These are phyloP conservation scores for Rauvolfia tetraphylla DNA, from an alignment of 257 asterid genomes.

Conservation along the genomic window DNA sequence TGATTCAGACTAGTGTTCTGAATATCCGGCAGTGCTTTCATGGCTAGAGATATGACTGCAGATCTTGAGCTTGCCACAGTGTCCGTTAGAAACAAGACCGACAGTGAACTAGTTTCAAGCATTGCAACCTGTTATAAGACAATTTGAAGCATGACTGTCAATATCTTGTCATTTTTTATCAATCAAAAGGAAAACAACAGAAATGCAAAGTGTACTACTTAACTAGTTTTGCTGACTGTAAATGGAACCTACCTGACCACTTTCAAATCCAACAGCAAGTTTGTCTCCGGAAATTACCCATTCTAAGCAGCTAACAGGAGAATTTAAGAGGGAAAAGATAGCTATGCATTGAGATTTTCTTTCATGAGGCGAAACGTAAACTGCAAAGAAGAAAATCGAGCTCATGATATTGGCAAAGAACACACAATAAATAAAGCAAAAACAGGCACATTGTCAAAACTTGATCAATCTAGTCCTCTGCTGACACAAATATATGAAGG, in stretches of 20 bases:
- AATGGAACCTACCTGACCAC: slow-evolving; percentile 61
- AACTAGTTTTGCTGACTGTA: not conserved
- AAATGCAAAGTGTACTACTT: not conserved
- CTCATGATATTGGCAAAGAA: slow-evolving; percentile 28
- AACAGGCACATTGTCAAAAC: not conserved
- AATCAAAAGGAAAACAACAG: not conserved
- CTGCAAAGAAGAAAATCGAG: slow-evolving; percentile 45
- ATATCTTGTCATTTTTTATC: not conserved
- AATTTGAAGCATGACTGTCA: slow-evolving; percentile 22
- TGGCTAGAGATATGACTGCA: slow-evolving; percentile 52
- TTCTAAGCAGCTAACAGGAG: slow-evolving; percentile 66
- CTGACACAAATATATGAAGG: not conserved
- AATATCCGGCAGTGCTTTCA: slow-evolving; percentile 35
- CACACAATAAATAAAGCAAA: not conserved
- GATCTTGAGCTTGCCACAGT: slow-evolving; percentile 47
- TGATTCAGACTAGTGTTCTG: slow-evolving; percentile 30
- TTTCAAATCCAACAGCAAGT: slow-evolving; percentile 74
- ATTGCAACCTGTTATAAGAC: slow-evolving; percentile 66
- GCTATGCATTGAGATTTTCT: slow-evolving; percentile 46
- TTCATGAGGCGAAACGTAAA: slow-evolving; percentile 37
- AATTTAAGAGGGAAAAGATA: slow-evolving; percentile 50
- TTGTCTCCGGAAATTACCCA: slow-evolving; percentile 56
- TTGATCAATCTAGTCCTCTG: not conserved
- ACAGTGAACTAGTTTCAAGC: slow-evolving; percentile 59
- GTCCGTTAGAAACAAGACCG: slow-evolving; percentile 72